Base-by-base conservation (phyloP, 1,139 yeast species). In the Candida sanyaensis region DNA sequence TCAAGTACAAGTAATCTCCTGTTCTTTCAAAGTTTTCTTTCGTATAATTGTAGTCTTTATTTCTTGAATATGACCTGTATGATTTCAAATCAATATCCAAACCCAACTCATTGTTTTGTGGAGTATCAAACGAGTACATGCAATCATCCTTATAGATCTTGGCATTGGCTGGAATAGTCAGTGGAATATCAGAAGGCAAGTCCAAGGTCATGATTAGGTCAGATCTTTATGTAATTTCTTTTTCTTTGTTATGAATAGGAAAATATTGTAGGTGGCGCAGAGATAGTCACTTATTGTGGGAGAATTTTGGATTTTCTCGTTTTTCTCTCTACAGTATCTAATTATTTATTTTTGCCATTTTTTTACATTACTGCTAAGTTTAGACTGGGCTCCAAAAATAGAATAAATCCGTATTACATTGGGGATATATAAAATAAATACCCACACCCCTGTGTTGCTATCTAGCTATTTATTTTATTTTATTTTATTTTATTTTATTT, bases 81-180 rank as follows among this genome's bases (percentile, higher is more conserved):
- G 95, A 83, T 9, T 67, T 59, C 49, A 90, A 71, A 55, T 96
- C 90, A 24, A 89, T 83, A 60, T 87, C 95, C 21, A 90, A 62
- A 0, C 96, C 96, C 9, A 65, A 55, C 0, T 65, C 65, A 44
- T 66, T 71, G 60, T 84, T 83, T 50, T 83, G 86, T 23, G 91
- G 81, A 0, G 88, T 84, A 53, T 84, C 92, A 60, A 88, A 90
- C 44, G 87, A 83, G 69, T 78, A 88, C 75, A 86, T 84, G 58
- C 96, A 89, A 53, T 89, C 96, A 65, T 89, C 96, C 60, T 88
- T 89, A 64, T 81, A 85, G 17, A 90, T 81, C 7, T 68, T 63
- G 50, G 68, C 51, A 37, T 57, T 52, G 4, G 55, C 47, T 5
- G 62, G 59, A 27, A 65, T 50, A 6, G 46, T 52, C 40, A 50